phyloP scores from a whole-genome alignment of 805 yeast species.

The Ogataea salicorniae region DNA sequence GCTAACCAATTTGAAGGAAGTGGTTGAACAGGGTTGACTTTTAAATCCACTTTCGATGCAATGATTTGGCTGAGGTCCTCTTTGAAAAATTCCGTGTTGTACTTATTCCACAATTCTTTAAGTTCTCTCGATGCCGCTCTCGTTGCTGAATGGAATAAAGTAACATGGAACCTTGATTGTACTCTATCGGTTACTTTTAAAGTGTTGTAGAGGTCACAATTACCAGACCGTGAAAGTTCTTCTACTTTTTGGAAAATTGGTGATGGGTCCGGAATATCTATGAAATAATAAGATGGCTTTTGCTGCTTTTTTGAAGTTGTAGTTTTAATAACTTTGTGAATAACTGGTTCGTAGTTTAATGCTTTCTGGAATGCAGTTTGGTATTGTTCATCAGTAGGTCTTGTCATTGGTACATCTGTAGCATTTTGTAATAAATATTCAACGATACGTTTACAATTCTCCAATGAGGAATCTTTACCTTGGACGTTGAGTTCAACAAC shows the following conservation, averaged over 20 bases:
- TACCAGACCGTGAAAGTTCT: background rate
- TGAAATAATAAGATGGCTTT: conserved; percentile 43
- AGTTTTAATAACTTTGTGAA: conserved; percentile 32
- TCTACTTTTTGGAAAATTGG: conserved; percentile 15
- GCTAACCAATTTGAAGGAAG: conserved; percentile 27
- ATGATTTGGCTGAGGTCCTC: conserved; percentile 6
- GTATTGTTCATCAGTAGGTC: conserved; percentile 40
- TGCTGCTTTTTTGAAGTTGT: conserved; percentile 6
- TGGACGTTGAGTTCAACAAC: conserved; percentile 53
- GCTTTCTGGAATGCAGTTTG: conserved; percentile 48
- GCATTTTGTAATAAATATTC: conserved; percentile 33
- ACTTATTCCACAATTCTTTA: conserved; percentile 15
- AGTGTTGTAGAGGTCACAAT: conserved; percentile 1
- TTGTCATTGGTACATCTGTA: conserved; percentile 35
- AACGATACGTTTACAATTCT: conserved; percentile 44
- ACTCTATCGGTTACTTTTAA: conserved; percentile 34
- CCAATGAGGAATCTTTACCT: conserved; percentile 39
- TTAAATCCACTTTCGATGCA: conserved; percentile 1
- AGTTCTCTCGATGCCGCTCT: conserved; percentile 10
- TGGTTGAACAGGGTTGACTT: conserved; percentile 1
- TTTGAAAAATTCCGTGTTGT: conserved; percentile 10
- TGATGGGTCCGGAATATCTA: conserved; percentile 28
- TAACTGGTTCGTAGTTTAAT: conserved; percentile 47
- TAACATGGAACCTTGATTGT: conserved; percentile 60
- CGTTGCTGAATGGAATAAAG: conserved; percentile 46